Evolutionary conservation across 2,329 filamentous ascomycete species (phyloP).

Genomic region (Coniochaeta prunicola): DNA sequence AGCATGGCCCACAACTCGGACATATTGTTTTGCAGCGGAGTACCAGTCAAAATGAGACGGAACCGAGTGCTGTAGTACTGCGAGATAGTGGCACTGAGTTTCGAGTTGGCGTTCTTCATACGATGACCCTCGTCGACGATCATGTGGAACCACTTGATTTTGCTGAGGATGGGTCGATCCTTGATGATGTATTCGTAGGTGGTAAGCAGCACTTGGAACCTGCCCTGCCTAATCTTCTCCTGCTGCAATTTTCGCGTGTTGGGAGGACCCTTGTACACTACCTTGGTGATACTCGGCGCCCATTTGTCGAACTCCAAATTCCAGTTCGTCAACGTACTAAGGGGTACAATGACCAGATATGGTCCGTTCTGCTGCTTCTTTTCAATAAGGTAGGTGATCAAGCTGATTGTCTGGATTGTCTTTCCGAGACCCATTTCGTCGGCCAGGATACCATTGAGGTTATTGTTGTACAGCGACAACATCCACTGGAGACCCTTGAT

Average conservation of each 20-base stretch:
- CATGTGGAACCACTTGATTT: constrained; percentile 99
- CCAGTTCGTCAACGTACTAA: constrained; percentile 98
- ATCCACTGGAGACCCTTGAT: constrained; percentile 99
- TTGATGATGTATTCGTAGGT: constrained; percentile 99
- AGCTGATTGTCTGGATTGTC: constrained; percentile 96
- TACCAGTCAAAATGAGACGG: constrained; percentile 94
- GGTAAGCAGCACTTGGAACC: constrained; percentile 93
- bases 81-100: constrained; percentile 89
- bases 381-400: constrained; percentile 96
- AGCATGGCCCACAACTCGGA: constrained; percentile 95
- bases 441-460: constrained; percentile 95
- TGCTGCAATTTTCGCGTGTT: constrained; percentile 82
- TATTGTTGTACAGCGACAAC: constrained; percentile 99
- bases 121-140: constrained; percentile 99
- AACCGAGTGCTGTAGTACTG: constrained; percentile 93
- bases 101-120: constrained; percentile 98
- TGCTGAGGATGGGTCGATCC: constrained; percentile 87
- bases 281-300: constrained; percentile 77
- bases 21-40: constrained; percentile 93
- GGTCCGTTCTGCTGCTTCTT: constrained; percentile 87
- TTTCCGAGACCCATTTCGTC: constrained; percentile 99
- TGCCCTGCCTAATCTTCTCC: constrained; percentile 86
- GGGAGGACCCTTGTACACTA: constrained; percentile 96
- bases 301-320: constrained; percentile 98
- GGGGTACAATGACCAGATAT: constrained; percentile 91